Base-by-base conservation (phyloP, 2,329 filamentous ascomycete genomes). In the Apiospora arundinis region DNA sequence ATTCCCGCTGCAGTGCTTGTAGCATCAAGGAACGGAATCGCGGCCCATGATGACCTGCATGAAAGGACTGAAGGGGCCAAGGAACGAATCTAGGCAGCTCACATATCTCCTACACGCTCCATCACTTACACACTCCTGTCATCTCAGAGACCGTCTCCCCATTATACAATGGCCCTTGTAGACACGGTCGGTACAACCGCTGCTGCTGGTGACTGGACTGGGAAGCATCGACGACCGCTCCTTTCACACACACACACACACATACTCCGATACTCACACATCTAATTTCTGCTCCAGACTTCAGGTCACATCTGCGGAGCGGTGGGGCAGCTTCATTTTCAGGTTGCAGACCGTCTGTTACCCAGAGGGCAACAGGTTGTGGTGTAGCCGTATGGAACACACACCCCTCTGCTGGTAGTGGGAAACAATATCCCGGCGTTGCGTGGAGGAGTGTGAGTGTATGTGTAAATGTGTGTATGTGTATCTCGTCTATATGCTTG, bases 1-100 rank as follows among this genome's bases (percentile, higher is more conserved):
- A 76, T 74, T 73, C 74, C 76, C 72, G 76, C 72, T 70, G 69
- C 73, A 74, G 75, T 78, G 75, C 75, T 69, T 73, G 73, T 75
- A 73, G 76, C 76, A 56, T 49, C 37, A 69, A 49, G 67, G 46
- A 49, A 69, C 46, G 66, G 66, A 40, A 49, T 49, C n/a, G 46
- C 67, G 75, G 73, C 70, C 68, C 70, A 74, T 71, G 72, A 75
- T 74, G 69, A 71, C 74, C 73, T 74, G 70, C 72, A 72, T 72
- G 70, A 71, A 63, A 40, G 56, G 56, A 63, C 9, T 40, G 56
- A 63, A 63, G 56, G 21, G 49, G 56, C 18, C 56, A 63, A 40
- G 40, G 65, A 67, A 18, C 65, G 32, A 63, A 67, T 45, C 23
- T 67, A 67, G 65, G 65, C 44, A 45, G 40, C 65, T 67, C 40